A percentile compares a stretch with the other conserved stretches of the same genome.
phyloP scores from a whole-genome alignment of 1,284 basidiomycete genomes.

The Chiua sp. region DNA sequence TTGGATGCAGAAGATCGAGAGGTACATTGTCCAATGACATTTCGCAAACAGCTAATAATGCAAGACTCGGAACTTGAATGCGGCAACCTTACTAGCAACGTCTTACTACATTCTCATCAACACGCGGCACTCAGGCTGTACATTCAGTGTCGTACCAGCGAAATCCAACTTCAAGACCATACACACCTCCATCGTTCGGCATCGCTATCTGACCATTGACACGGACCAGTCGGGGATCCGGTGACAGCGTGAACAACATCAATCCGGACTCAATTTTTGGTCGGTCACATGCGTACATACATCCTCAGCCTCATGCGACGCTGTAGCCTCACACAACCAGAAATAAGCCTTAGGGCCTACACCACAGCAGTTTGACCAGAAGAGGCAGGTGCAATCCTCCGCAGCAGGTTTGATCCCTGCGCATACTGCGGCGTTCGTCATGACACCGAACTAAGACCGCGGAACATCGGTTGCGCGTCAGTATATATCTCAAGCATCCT shows the following conservation, averaged over 20 bases:
- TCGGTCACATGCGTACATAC: no score
- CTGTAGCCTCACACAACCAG: no score
- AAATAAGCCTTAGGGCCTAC: neutral
- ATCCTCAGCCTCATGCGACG: no score
- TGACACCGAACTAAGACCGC: neutral
- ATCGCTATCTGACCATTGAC: no score
- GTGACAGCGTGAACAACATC: no score
- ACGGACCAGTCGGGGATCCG: no score
- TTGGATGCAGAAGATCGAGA: constrained; percentile 58
- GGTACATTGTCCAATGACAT: constrained; percentile 44
- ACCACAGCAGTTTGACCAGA: neutral
- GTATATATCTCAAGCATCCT: neutral
- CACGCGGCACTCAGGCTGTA: no score
- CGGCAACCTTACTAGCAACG: neutral
- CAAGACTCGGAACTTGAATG: neutral
- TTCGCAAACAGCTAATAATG: neutral
- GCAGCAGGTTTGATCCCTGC: neutral
- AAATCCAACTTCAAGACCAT: no score
- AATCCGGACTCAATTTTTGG: no score
- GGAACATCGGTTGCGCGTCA: neutral
- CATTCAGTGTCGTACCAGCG: no score
- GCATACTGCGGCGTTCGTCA: neutral
- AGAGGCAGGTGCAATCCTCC: neutral
- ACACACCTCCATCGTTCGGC: no score
- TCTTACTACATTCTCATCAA: neutral